Conservation (phyloP, 2,329 filamentous ascomycete species). For the Ophiocordyceps sinensis region DNA sequence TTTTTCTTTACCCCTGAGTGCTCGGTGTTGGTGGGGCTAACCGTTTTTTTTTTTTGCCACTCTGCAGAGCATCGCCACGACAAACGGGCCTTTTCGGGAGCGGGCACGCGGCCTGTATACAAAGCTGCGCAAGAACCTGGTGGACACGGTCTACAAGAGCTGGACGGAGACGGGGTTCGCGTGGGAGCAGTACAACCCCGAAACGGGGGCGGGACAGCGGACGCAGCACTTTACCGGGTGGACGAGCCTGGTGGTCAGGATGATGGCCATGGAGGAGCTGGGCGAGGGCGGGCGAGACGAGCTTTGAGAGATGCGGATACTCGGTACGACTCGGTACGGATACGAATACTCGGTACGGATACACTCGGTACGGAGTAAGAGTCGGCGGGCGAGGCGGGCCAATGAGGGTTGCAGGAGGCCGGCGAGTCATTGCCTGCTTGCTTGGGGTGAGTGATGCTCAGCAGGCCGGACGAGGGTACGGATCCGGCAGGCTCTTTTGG, state of each 20-base stretch:
- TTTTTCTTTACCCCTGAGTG: neutral
- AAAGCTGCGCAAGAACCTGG: slow-evolving; percentile 65
- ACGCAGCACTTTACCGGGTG: slow-evolving; percentile 98
- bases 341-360: too few species aligned
- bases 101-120: slow-evolving; percentile 63
- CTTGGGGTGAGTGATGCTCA: too few species aligned
- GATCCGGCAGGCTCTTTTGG: neutral
- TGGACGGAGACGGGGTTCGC: slow-evolving; percentile 92
- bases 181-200: slow-evolving; percentile 96
- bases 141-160: slow-evolving; percentile 74
- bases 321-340: too few species aligned
- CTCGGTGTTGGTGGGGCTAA: neutral
- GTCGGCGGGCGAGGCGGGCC: too few species aligned
- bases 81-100: slow-evolving; percentile 51
- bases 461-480: neutral
- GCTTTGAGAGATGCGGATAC: slow-evolving; percentile 27
- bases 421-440: too few species aligned
- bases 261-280: slow-evolving; percentile 85
- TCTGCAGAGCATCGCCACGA: slow-evolving; percentile 43
- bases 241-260: slow-evolving; percentile 96
- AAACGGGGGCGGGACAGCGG: slow-evolving; percentile 82
- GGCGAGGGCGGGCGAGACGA: slow-evolving; percentile 24
- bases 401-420: neutral
- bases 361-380: too few species aligned
- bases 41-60: neutral